Conservation (phyloP, 179 eudicot species). For the Patellifolia procumbens region DNA sequence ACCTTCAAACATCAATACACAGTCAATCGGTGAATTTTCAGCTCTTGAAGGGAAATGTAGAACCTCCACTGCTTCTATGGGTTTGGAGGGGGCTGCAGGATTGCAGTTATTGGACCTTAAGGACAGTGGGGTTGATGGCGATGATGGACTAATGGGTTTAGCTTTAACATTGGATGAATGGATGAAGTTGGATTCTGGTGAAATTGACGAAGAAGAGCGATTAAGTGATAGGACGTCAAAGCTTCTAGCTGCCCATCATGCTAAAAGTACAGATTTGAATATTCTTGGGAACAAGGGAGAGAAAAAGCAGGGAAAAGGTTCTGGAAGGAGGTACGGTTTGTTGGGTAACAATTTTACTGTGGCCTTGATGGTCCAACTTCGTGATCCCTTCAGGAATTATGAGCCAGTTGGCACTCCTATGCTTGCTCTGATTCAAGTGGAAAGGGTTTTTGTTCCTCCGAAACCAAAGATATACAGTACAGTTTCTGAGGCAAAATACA, state of each 20-base stretch:
- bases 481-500: conserved; percentile 44
- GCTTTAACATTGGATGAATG: conserved; percentile 92
- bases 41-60: conserved; percentile 57
- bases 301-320: conserved; percentile 56
- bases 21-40: conserved; percentile 56
- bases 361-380: conserved; percentile 88
- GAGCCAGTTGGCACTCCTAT: conserved; percentile 94
- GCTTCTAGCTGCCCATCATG: conserved; percentile 94
- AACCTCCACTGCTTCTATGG: conserved; percentile 47
- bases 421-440: conserved; percentile 94
- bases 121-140: conserved; percentile 45
- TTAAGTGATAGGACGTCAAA: conserved; percentile 78
- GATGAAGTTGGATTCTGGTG: conserved; percentile 94
- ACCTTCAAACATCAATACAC: conserved; percentile 60
- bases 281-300: conserved; percentile 52
- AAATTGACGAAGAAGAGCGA: conserved; percentile 66
- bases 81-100: conserved; percentile 90
- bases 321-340: conserved; percentile 60
- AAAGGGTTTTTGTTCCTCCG: conserved; percentile 83
- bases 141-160: conserved; percentile 80
- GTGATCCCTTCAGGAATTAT: conserved; percentile 82
- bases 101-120: conserved; percentile 66
- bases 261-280: conserved; percentile 49
- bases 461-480: conserved; percentile 70
- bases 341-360: conserved; percentile 93